Conservation (phyloP, 106 monocot species). For the Dioscorea dumetorum region DNA sequence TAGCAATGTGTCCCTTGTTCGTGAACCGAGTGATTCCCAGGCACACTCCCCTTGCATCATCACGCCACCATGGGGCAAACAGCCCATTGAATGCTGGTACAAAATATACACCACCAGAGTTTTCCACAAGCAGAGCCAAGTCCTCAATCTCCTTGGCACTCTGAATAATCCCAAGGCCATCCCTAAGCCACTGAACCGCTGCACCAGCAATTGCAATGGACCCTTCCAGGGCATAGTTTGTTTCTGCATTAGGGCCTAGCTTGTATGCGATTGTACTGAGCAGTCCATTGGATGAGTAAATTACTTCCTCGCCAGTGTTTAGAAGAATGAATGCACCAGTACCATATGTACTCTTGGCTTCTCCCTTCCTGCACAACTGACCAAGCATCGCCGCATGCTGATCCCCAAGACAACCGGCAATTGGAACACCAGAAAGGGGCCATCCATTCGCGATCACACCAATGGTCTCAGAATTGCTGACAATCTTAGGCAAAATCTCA, state of each 20-base stretch:
- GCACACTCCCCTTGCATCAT: constrained; percentile 79
- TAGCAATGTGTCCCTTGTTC: constrained; percentile 65
- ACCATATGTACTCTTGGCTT: constrained; percentile 92
- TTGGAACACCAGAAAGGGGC: constrained; percentile 70
- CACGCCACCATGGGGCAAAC: constrained; percentile 96
- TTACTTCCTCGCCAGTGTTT: constrained; percentile 62
- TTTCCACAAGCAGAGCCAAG: constrained; percentile 55
- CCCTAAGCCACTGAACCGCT: constrained; percentile 95
- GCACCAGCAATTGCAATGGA: constrained; percentile 97
- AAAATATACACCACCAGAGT: constrained; percentile 82
- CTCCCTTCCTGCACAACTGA: constrained; percentile 70
- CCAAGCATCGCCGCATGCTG: constrained; percentile 95
- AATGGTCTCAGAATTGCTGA: constrained; percentile 70
- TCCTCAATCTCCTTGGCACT: constrained; percentile 60
- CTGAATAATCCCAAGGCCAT: constrained; percentile 64
- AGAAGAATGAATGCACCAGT: constrained; percentile 93
- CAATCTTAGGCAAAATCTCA: constrained; percentile 70
- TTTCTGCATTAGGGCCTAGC: constrained; percentile 53
- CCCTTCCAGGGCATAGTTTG: constrained; percentile 85
- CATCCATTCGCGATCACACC: constrained; percentile 64
- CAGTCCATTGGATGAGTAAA: constrained; percentile 58
- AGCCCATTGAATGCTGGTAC: constrained; percentile 93
- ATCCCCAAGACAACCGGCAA: constrained; percentile 85
- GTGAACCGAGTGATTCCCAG: constrained; percentile 86
- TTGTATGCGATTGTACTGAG: constrained; percentile 77